These are phyloP conservation scores for Fusarium globosum DNA, from an alignment of 2,329 filamentous ascomycete genomes.

Conservation along the genomic window DNA sequence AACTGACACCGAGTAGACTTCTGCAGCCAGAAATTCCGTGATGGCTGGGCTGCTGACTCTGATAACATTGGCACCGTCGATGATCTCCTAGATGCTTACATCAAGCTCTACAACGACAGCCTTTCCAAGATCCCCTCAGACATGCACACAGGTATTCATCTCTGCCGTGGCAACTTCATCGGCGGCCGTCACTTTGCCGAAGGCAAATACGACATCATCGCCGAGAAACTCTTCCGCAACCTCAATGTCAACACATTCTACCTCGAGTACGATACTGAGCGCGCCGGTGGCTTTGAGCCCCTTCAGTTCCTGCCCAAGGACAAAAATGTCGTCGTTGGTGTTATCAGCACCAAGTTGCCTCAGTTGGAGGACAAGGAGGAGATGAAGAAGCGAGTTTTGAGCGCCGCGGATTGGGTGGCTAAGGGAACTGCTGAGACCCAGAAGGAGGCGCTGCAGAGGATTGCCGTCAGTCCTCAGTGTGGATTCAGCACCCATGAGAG, in stretches of 20 bases:
- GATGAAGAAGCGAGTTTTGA: conserved; percentile 68
- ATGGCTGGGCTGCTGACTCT: conserved; percentile 74
- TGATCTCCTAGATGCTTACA: conserved; percentile 80
- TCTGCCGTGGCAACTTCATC: conserved; percentile 77
- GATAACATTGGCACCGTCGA: conserved; percentile 74
- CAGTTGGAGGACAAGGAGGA: conserved; percentile 72
- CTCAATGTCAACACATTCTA: conserved; percentile 75
- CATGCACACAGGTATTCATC: conserved; percentile 80
- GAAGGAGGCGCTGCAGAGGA: conserved; percentile 75
- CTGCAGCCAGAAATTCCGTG: conserved; percentile 77
- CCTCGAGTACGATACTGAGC: conserved; percentile 74
- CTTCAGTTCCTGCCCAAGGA: conserved; percentile 68
- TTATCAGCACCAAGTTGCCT: conserved; percentile 72
- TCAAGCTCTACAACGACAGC: conserved; percentile 80
- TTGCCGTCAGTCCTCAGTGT: conserved; percentile 77
- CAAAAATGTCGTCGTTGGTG: conserved; percentile 73
- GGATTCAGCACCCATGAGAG: conserved; percentile 80
- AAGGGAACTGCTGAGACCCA: conserved; percentile 72
- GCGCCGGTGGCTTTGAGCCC: conserved; percentile 74
- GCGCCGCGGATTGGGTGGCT: conserved; percentile 75
- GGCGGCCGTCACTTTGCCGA: conserved; percentile 74
- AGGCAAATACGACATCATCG: conserved; percentile 74
- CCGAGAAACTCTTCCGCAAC: conserved; percentile 72
- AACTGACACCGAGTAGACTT: conserved; percentile 65
- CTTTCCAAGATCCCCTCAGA: conserved; percentile 72